phyloP scores from a whole-genome alignment of 495 filamentous ascomycete species.

The Penicillium subrubescens region DNA sequence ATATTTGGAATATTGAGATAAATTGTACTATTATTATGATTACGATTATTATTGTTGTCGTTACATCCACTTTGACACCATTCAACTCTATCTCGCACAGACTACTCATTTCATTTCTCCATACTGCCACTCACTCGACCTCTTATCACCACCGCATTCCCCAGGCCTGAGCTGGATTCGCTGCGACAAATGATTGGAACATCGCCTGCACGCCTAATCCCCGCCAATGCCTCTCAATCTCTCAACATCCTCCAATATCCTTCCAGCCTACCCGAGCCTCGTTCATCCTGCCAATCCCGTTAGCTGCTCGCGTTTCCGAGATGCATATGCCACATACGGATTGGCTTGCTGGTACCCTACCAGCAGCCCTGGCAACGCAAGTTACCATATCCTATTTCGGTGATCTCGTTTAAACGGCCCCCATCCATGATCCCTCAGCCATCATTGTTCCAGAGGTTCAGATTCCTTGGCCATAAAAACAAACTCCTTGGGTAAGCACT shows the following conservation, averaged over 20 bases:
- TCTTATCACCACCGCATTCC: not conserved
- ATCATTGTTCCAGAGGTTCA: not conserved
- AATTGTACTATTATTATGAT: not conserved
- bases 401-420: not conserved
- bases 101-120: not conserved
- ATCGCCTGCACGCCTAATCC: constrained; percentile 4
- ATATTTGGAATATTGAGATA: not conserved
- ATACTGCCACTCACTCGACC: constrained; percentile 8
- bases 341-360: not conserved
- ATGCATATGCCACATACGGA: not conserved
- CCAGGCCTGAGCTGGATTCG: not conserved
- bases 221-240: not conserved
- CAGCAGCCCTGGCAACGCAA: not conserved
- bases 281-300: not conserved
- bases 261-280: not conserved
- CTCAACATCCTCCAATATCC: not conserved
- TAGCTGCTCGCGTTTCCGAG: not conserved
- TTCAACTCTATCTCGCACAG: not conserved
- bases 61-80: not conserved
- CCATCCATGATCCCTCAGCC: not conserved
- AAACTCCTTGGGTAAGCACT: constrained; percentile 17
- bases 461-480: not conserved
- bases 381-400: constrained; percentile 1
- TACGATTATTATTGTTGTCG: not conserved
- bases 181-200: not conserved